Evolutionary conservation across 371 early-diverging fungal species (phyloP), one percentile per base, ranked within the genome.

Genomic region (Apophysomyces trapeziformis): DNA sequence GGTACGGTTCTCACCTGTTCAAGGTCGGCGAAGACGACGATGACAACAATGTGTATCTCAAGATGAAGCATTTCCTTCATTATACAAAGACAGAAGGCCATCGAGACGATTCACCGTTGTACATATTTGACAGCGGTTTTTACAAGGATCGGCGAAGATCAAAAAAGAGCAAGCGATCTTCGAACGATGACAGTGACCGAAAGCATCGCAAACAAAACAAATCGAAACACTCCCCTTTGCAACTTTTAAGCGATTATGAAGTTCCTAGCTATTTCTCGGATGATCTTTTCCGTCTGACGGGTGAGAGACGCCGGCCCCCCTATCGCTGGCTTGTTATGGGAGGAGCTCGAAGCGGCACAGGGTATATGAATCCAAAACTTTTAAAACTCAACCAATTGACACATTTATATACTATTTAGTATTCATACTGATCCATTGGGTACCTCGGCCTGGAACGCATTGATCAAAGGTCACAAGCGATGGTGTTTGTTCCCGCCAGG

Each of bases 21-120:
- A 93, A 92, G 69, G 82, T 92, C 43, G 93, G 94, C 18, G 91
- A 93, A 65, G 93, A 93, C 67, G 92, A 93, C 63, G 85, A 92
- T 21, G 91, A 88, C 26, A 77, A 90, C 58, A 82, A 84, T 64
- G 92, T 93, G 11, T 88, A 89, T 65, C 70, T 93, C 70, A 85
- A 86, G 61, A 77, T 92, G 78, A 90, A 91, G 74, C 85, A 94
- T 70, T 93, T 86, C 64, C 64, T 92, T 4, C 78, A 78, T 56
- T 91, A 90, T 67, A 80, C 81, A 1, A 68, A 79, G 13, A 69
- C 73, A 18, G 90, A 87, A 36, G 90, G 85, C 3, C 68, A 67
- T 35, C 60, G 72, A 39, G 93, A 93, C 64, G 95, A 94, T 69
- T 89, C 90, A 14, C 95, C 95, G 1, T 82, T 94, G 35, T 94